Conservation (phyloP, 306 rosid genomes). For the Arachis stenosperma region DNA sequence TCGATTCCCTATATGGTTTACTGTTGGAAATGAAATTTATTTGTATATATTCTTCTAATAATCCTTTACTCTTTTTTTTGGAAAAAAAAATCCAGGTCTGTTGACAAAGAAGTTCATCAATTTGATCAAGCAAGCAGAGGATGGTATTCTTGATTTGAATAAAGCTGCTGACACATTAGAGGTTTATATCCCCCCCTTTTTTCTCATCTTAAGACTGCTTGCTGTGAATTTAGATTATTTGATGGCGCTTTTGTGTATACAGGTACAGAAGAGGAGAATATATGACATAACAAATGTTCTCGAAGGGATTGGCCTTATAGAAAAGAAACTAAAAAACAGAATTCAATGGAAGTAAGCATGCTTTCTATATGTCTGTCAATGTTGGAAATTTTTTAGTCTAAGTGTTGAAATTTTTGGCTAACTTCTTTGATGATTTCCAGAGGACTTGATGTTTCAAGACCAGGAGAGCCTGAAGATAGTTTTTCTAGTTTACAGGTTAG, state of each 20-base stretch:
- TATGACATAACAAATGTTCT: slow-evolving; percentile 98
- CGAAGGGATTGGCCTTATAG: slow-evolving; percentile 99
- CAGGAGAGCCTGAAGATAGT: slow-evolving; percentile 81
- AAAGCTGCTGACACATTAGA: slow-evolving; percentile 95
- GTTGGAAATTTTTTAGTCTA: slow-evolving; percentile 32
- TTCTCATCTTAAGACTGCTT: slow-evolving; percentile 32
- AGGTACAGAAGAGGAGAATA: slow-evolving; percentile 98
- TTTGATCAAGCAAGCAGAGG: slow-evolving; percentile 93
- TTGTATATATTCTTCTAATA: slow-evolving; percentile 14
- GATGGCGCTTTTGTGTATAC: slow-evolving; percentile 42
- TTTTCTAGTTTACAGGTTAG: slow-evolving; percentile 83
- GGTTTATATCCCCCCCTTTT: slow-evolving; percentile 49
- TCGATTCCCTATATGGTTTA: slow-evolving; percentile 24
- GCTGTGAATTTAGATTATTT: slow-evolving; percentile 36
- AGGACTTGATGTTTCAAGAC: slow-evolving; percentile 83
- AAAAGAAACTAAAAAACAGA: slow-evolving; percentile 95
- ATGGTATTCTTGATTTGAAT: slow-evolving; percentile 70
- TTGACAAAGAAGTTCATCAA: slow-evolving; percentile 92
- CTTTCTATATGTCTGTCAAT: slow-evolving; percentile 24
- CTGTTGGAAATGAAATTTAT: slow-evolving; percentile 11
- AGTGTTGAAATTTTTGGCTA: slow-evolving; percentile 32
- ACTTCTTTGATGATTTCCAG: slow-evolving; percentile 54
- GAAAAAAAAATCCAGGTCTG: slow-evolving; percentile 57
- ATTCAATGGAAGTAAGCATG: slow-evolving; percentile 95
- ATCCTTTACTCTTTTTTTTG: slow-evolving; percentile 18